phyloP scores from a whole-genome alignment of 1,284 basidiomycete species.

The Leccinum pachyderme region DNA sequence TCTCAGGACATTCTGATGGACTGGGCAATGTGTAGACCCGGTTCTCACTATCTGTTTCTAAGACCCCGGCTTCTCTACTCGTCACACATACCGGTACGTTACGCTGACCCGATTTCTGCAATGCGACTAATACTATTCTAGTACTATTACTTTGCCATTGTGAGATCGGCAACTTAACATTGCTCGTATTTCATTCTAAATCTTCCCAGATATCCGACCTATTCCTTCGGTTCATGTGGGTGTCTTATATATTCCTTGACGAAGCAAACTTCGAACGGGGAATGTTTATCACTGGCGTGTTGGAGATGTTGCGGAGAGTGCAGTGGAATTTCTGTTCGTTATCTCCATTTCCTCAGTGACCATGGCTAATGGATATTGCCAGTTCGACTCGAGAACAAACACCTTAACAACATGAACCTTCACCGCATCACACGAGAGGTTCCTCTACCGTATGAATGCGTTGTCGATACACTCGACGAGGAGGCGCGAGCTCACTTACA shows the following conservation, averaged over 20 bases:
- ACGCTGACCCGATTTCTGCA: neutral
- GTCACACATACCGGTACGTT: constrained; percentile 54
- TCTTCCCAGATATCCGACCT: constrained; percentile 62
- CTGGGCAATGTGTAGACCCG: constrained; percentile 73
- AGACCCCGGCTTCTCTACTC: constrained; percentile 75
- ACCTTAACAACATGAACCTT: constrained; percentile 79
- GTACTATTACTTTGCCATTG: constrained; percentile 76
- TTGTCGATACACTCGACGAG: constrained; percentile 39
- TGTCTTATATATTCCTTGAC: constrained; percentile 68
- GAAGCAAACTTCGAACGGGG: constrained; percentile 55
- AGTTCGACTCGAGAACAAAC: constrained; percentile 86
- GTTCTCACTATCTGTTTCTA: constrained; percentile 61
- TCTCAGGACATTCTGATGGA: constrained; percentile 76
- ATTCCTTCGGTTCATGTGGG: constrained; percentile 78
- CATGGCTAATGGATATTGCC: constrained; percentile 1
- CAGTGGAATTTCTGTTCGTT: constrained; percentile 90
- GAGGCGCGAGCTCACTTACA: constrained; percentile 1
- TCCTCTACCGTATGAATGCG: constrained; percentile 65
- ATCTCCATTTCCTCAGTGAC: neutral
- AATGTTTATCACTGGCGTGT: constrained; percentile 65
- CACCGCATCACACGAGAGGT: constrained; percentile 77
- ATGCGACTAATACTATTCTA: constrained; percentile 29
- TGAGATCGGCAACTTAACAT: constrained; percentile 32
- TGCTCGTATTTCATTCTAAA: neutral
- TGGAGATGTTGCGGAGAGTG: constrained; percentile 81